Percentiles rank a stretch among this genome's conserved stretches.
Evolutionary conservation across 2,329 filamentous ascomycete genomes (phyloP).

Genomic region (Xylaria sp.): DNA sequence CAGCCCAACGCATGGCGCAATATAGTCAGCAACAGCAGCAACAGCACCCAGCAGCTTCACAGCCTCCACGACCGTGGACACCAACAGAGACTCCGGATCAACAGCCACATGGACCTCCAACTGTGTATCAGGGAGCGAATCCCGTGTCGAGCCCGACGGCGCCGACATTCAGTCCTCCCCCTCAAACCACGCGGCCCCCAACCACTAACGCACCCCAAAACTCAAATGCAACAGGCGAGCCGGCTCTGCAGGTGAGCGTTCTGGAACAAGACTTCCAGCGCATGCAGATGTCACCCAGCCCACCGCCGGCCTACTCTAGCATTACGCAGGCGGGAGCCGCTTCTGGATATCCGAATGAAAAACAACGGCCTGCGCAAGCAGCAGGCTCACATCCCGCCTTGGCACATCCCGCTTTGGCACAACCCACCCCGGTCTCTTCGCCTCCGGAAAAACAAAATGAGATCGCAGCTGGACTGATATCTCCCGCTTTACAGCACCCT

Average conservation of each 20-base stretch:
- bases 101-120: conserved; percentile 86
- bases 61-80: conserved; percentile 79
- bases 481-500: conserved; percentile 60
- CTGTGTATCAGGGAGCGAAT: conserved; percentile 85
- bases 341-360: conserved; percentile 78
- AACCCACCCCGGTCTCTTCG: conserved; percentile 37
- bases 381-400: conserved; percentile 37
- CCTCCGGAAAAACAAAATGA: conserved; percentile 42
- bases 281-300: conserved; percentile 78
- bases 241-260: conserved; percentile 66
- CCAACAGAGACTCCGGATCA: conserved; percentile 89
- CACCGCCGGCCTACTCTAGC: conserved; percentile 94
- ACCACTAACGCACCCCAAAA: conserved; percentile 39
- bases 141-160: conserved; percentile 65
- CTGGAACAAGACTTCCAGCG: conserved; percentile 86
- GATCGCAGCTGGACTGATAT: conserved; percentile 47
- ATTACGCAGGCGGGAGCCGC: conserved; percentile 58
- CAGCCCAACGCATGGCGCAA: conserved; percentile 79
- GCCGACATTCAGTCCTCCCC: conserved; percentile 50
- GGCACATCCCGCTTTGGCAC: conserved; percentile 37
- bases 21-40: conserved; percentile 59
- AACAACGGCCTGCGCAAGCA: conserved; percentile 59
- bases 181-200: conserved; percentile 45
- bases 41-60: conserved; percentile 53
- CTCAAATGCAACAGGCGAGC: conserved; percentile 35